Base-by-base conservation (phyloP, 116 monocot genomes). In the Trichopus zeylanicus region DNA sequence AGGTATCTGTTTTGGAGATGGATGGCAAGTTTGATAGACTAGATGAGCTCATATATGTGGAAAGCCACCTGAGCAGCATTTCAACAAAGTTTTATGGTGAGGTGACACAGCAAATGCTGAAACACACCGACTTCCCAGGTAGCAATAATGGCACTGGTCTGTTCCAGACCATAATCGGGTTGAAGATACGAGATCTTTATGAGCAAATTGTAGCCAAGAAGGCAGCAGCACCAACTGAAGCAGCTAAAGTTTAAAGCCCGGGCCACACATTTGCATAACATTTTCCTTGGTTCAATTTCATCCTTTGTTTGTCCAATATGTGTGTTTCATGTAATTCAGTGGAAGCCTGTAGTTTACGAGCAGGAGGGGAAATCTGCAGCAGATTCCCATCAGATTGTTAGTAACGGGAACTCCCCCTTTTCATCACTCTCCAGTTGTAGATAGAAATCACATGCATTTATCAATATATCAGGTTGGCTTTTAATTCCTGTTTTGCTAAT, bases 1-100 rank as follows among this genome's bases (percentile, higher is more conserved):
- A 95, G 95, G 95, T 84, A 75, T 89, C 86, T 7, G 78, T 89
- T 8, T 26, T 95, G 69, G 95, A 95, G 72, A 95, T 95, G 95
- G 95, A 95, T 63, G 95, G 95, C 31, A 83, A 86, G 49, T 95
- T 95, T 46, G 95, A 95, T 74, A 84, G 79, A 74, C 34, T 95
- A 57, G 89, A 95, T 31, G 95, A 95, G 67, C 90, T 95, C 37
- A 95, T 95, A 46, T 95, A 95, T 54, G 89, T 95, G 2, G 95
- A 95, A 62, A 89, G 86, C 71, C 89, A 95, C 58, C 81, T 89
- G 38, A 86, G 90, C 73, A 89, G 77, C 72, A 61, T 86, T 63
- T 95, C 95, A 0, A 81, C 95, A 13, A 89, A 95, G 59, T 95
- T 86, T 61, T 89, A 84, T 32, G 95, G 95, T 20, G 95, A 95